Base-by-base conservation (phyloP, 495 filamentous ascomycete genomes). In the Penicillium antarcticum region DNA sequence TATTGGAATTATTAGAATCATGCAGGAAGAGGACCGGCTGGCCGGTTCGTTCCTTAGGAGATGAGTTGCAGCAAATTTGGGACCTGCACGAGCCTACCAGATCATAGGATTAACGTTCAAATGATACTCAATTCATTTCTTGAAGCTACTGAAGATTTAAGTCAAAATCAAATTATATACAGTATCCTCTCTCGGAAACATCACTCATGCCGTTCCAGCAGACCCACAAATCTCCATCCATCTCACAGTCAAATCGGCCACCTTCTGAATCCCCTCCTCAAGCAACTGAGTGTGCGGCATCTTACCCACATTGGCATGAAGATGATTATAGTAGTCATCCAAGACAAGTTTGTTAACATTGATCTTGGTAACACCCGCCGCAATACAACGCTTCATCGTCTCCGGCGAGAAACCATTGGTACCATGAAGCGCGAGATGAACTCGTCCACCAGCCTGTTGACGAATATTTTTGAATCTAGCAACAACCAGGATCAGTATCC, bases 291-390 rank as follows among this genome's bases (percentile, higher is more conserved):
- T 64, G 33, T 61, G 61, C 13, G 61, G 57, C 39, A 64, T 54
- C 36, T 58, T 58, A 3, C 32, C 57, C 17, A 52, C 42, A 21
- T 54, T 64, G 3, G 46, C 45, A 8, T 34, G 38, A 0, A 64
- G 55, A 37, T 64, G 61, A 0, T 56, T 52, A 32, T 61, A 64
- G 38, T 64, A 61, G 14, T 59, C 56, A 35, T 63, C 60, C 58
- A 87, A 82, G 65, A 89, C 77, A 18, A 84, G 74, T 58, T 84
- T 80, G 64, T 89, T 89, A 45, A 88, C 84, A 62, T 89, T 89
- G 55, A 85, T 72, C 66, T 88, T 87, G 33, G 78, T 80, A 38
- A 87, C 80, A 12, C 86, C 85, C 23, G 68, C 74, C 13, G 69
- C 72, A 52, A 89, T 82, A 63, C 82, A 86, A 45, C 70, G 65